Evolutionary conservation across 106 monocot genomes (phyloP).

Genomic region (Acanthochlamys bracteata): DNA sequence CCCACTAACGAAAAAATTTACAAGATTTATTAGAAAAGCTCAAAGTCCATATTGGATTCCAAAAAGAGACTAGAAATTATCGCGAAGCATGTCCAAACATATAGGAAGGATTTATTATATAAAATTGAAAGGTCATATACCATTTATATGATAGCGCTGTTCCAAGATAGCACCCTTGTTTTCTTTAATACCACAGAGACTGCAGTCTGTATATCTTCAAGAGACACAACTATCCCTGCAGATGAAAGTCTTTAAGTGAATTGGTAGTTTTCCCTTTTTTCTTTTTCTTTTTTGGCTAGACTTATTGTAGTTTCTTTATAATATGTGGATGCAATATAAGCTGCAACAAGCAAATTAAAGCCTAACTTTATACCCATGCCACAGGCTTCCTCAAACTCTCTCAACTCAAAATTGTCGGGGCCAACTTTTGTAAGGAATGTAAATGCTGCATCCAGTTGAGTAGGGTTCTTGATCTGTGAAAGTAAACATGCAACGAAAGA

Average conservation of each 20-base stretch:
- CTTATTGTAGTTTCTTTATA: no score
- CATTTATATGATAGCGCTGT: constrained; percentile 78
- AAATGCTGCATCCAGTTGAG: constrained; percentile 78
- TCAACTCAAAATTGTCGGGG: constrained; percentile 39
- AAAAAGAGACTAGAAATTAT: not conserved
- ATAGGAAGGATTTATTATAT: not conserved
- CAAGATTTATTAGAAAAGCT: constrained; percentile 1
- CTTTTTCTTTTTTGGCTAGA: no score
- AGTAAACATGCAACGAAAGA: not conserved
- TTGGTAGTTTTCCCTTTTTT: no score
- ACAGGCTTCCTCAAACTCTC: constrained; percentile 75
- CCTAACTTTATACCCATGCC: constrained; percentile 65
- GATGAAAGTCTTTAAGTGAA: not conserved
- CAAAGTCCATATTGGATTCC: not conserved
- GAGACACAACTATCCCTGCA: constrained; percentile 83
- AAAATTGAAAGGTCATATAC: constrained; percentile 14
- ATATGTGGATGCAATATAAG: no score
- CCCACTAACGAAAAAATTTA: constrained; percentile 45
- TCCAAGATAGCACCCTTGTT: constrained; percentile 74
- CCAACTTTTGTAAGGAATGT: constrained; percentile 61
- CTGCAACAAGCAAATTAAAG: no score
- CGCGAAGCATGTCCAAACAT: not conserved
- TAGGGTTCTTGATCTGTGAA: constrained; percentile 67
- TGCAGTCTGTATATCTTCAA: constrained; percentile 69
- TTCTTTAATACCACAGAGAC: constrained; percentile 51